phyloP scores from a whole-genome alignment of 2,329 filamentous ascomycete genomes.

The Aspergillus felis region DNA sequence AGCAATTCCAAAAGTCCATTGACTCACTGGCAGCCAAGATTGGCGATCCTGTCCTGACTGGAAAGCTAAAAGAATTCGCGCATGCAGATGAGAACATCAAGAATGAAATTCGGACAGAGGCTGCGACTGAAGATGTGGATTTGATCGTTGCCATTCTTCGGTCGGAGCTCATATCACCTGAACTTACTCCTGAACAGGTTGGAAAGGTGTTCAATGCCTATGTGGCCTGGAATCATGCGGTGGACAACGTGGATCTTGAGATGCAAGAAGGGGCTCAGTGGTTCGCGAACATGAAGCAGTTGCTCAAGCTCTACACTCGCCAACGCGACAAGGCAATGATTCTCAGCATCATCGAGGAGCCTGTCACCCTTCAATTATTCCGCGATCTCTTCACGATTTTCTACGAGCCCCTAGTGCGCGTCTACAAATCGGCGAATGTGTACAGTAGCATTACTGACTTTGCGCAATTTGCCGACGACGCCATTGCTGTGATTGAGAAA shows the following conservation, averaged over 20 bases:
- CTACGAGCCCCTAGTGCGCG: slow-evolving; percentile 92
- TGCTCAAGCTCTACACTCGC: slow-evolving; percentile 85
- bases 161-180: slow-evolving; percentile 70
- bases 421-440: slow-evolving; percentile 98
- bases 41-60: slow-evolving; percentile 71
- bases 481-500: slow-evolving; percentile 72
- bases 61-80: slow-evolving; percentile 77
- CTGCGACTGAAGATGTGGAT: slow-evolving; percentile 70
- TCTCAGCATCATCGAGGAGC: slow-evolving; percentile 90
- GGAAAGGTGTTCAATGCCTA: slow-evolving; percentile 89
- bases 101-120: slow-evolving; percentile 67
- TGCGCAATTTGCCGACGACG: slow-evolving; percentile 85
- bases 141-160: slow-evolving; percentile 80
- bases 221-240: slow-evolving; percentile 90
- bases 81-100: slow-evolving; percentile 73
- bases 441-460: slow-evolving; percentile 98
- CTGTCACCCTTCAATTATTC: slow-evolving; percentile 94
- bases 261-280: slow-evolving; percentile 85
- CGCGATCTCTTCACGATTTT: slow-evolving; percentile 97
- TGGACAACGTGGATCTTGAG: slow-evolving; percentile 83
- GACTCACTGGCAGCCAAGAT: slow-evolving; percentile 73
- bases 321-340: slow-evolving; percentile 97
- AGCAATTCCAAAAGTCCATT: slow-evolving; percentile 79
- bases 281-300: slow-evolving; percentile 91
- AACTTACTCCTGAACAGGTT: slow-evolving; percentile 70